Evolutionary conservation across 2,329 filamentous ascomycete species (phyloP).

Genomic region (Zymoseptoria crescenta): DNA sequence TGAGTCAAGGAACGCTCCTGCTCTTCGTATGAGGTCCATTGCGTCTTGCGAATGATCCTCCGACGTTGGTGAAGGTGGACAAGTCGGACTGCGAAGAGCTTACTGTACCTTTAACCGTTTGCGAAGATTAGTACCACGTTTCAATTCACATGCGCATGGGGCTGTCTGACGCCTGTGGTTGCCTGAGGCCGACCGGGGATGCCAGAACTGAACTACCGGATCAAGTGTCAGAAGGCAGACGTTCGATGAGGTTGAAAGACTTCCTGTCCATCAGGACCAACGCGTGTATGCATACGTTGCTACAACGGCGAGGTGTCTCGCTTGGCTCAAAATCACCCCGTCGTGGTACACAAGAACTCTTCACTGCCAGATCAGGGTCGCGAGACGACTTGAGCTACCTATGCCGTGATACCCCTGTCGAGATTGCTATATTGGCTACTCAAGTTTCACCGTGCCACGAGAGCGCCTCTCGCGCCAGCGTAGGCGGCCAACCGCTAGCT

Average conservation of each 20-base stretch:
- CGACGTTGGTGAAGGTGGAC: not conserved
- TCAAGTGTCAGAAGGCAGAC: not conserved
- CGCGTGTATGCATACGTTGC: not conserved
- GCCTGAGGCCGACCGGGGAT: not conserved
- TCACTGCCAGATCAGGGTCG: not conserved
- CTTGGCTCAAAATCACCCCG: not conserved
- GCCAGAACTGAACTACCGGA: too few species aligned
- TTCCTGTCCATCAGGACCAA: not conserved
- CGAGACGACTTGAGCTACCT: not conserved
- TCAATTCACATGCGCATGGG: not conserved
- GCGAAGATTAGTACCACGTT: not conserved
- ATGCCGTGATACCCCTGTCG: not conserved
- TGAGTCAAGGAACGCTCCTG: conserved; percentile 80
- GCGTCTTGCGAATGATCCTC: not conserved
- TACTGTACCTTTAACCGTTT: too few species aligned
- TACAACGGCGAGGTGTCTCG: not conserved
- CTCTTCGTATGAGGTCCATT: conserved; percentile 45
- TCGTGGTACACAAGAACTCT: not conserved
- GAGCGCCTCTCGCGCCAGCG: not conserved
- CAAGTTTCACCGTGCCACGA: not conserved
- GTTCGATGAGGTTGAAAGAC: too few species aligned
- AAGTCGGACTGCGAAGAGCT: not conserved
- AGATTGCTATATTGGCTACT: not conserved
- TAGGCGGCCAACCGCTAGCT: not conserved
- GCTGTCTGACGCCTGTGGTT: not conserved